Conservation (phyloP, 148 eudicot species). For the Camellia sinensis region DNA sequence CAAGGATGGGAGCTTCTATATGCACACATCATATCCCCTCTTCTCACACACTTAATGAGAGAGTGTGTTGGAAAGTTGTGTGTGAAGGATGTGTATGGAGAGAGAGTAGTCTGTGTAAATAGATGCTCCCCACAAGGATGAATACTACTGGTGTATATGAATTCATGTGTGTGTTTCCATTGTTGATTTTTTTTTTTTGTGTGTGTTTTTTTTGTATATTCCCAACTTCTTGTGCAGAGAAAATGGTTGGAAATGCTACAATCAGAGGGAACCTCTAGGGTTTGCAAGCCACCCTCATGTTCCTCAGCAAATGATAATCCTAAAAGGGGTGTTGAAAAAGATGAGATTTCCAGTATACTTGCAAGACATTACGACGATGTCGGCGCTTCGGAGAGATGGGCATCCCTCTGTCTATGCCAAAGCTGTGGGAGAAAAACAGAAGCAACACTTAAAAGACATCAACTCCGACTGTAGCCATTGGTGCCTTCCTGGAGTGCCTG, state of each 20-base stretch:
- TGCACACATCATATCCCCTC: no score
- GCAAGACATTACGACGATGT: conserved; percentile 64
- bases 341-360: conserved; percentile 72
- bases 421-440: conserved; percentile 32
- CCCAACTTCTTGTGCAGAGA: conserved; percentile 36
- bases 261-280: conserved; percentile 59
- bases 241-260: conserved; percentile 82
- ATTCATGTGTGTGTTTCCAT: no score
- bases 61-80: no score
- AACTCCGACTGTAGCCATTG: conserved; percentile 83
- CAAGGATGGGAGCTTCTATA: no score
- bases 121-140: no score
- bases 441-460: conserved; percentile 27
- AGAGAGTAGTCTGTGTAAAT: no score
- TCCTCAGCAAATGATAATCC: conserved; percentile 46
- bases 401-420: conserved; percentile 75
- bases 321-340: conserved; percentile 46
- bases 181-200: no score
- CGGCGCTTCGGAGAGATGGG: conserved; percentile 70
- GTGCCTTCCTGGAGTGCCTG: conserved; percentile 96
- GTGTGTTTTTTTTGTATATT: no score
- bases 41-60: no score
- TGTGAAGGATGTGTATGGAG: no score
- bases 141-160: not conserved
- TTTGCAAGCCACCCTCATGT: conserved; percentile 52